Evolutionary conservation across 768 basidiomycete species (phyloP), one percentile per base, ranked within the genome.

Genomic region (Lentinus tigrinus): DNA sequence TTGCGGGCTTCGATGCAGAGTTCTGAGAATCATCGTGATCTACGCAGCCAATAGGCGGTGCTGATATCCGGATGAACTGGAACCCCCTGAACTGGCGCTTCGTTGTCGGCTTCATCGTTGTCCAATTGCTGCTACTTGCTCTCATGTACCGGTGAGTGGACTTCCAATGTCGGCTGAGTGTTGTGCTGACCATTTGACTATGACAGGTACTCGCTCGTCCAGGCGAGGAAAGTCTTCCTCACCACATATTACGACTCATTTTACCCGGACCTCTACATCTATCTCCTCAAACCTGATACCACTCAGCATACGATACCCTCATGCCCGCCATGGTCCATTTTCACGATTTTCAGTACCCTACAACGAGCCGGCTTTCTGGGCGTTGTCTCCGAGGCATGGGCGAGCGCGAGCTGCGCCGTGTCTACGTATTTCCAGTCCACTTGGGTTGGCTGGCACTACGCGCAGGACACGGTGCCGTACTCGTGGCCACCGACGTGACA

Each of bases 161-260:
- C 36, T 43, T 26, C 27, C n/a, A n/a, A n/a, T n/a, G n/a, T n/a
- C n/a, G n/a, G n/a, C 9, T 17, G 21, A 14, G n/a, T 17, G 17
- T 26, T 27, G 11, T 26, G 14, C 19, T 48, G 14, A 17, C n/a
- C 37, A 28, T 36, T 21, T 9, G 13, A 14, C 43, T 58, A 52
- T n/a, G 19, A 51, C 59, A 84, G 89, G 63, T 61, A 83, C 64
- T 77, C 79, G 58, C 64, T 72, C 47, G 69, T 70, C 28, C 78
- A 75, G 47, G 82, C 87, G 44, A 77, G 70, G 65, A 75, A 81
- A 23, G 73, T 84, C 28, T 91, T 89, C 71, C 76, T 90, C 64
- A 87, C 85, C 59, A 85, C 81, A 57, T 91, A 90, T 63, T 90
- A 87, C 65, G 89, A 93, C 68, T 86, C 90, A 56, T 84, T 89